Evolutionary conservation across 83 land plant genomes (phyloP), one percentile per base, ranked within the genome.

Genomic region (Isoetes engelmannii): DNA sequence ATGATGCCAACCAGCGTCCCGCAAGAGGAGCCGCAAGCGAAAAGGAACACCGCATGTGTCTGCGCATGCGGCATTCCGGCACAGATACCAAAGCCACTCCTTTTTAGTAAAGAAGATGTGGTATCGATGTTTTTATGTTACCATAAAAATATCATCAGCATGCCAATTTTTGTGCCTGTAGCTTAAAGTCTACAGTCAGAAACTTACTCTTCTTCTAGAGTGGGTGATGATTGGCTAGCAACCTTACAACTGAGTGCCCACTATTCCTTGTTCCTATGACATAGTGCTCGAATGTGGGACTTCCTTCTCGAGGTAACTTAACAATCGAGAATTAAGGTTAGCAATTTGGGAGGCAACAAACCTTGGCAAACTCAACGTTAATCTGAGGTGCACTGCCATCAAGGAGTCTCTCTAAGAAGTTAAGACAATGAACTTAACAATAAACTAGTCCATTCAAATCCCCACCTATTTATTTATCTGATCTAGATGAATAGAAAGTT

Each of bases 291-390:
- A 15, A 21, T 15, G 6, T 7, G 20, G 20, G 15, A 58, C 61
- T 6, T 58, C 61, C 61, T 58, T 15, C 20, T 15, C 15, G 20
- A 15, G 20, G 6, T 15, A 58, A 15, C n/a, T n/a, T n/a, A n/a
- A 15, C 61, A 58, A 15, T 7, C 20, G 15, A 7, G 20, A 58
- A 15, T 7, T 58, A 7, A 7, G 6, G 20, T 15, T 6, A 15
- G 20, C 6, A 5, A 58, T 6, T 15, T 15, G 61, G 20, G 15
- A 7, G n/a, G 61, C 15, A 7, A 69, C 59, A 57, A 77, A 91
- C 97, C 97, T 92, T 94, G 78, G 86, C 97, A 77, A 92, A 81
- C 50, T 88, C 97, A 54, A 90, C 77, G 20, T 81, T 86, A 70
- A 86, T 77, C 13, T 86, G 92, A 59, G 87, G 81, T 75, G 85